Base-by-base conservation (phyloP, 306 rosid species). In the Quercus gilva region DNA sequence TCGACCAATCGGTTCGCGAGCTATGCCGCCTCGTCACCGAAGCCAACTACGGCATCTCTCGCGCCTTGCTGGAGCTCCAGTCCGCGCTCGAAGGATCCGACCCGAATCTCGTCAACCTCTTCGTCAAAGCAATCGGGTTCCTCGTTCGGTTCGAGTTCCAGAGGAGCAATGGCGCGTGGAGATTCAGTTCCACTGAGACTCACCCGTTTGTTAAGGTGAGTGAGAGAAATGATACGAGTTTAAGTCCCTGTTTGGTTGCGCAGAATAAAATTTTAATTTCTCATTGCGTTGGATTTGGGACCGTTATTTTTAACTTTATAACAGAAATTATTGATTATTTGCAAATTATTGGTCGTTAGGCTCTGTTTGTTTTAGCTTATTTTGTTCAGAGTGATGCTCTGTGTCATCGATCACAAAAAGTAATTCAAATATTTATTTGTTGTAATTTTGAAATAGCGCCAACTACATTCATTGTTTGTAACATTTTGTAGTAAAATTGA, bases 121-220 rank as follows among this genome's bases (percentile, higher is more conserved):
- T 95, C 76, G 96, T 95, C 13, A 95, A 95, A 82, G 97, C 88
- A 2, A 69, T 95, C 56, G 92, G 97, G 3, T 92, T 88, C 74
- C 90, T 91, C 14, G 87, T 90, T 55, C 92, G 94, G 23, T 74
- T 76, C 45, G 91, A 89, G 37, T 91, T 94, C 78, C 91, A 55
- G 84, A 85, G 78, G 78, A 79, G 74, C 79, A 83, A 83, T 84
- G 90, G 80, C 43, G 25, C 53, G 1, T 91, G 89, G 89, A 79
- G 69, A 0, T 91, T 85, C 21, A 18, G 51, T 79, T 80, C 91
- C 1, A 21, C 84, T 2, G 90, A 75, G 64, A 56, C 78, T 78
- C 97, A 95, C 69, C 96, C 98, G 15, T 88, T 95, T 80, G 86
- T 92, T 64, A 91, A 88, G 94, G 99, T 92, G 25, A 35, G 99